Evolutionary conservation across 192 early-diverging fungal genomes (phyloP).

Genomic region (Kickxella alabastrina): DNA sequence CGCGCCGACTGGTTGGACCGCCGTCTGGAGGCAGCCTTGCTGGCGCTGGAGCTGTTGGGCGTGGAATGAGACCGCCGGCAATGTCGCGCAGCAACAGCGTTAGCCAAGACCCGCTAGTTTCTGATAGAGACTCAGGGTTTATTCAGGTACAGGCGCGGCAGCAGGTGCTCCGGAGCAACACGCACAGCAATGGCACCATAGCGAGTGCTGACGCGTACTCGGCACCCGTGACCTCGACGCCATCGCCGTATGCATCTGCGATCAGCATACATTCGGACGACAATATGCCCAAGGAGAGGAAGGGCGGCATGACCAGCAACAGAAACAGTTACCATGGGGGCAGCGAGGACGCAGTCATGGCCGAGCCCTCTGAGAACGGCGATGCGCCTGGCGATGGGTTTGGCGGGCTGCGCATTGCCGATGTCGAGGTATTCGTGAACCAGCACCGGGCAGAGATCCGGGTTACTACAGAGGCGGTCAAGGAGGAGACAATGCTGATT

Average conservation of each 20-base stretch:
- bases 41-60: background rate
- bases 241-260: slow-evolving; percentile 12
- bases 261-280: slow-evolving; percentile 18
- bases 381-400: slow-evolving; percentile 4
- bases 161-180: slow-evolving; percentile 17
- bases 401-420: slow-evolving; percentile 29
- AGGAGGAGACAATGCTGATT: slow-evolving; percentile 60
- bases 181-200: slow-evolving; percentile 16
- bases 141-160: slow-evolving; percentile 11
- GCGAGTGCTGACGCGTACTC: slow-evolving; percentile 26
- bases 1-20: slow-evolving; percentile 3
- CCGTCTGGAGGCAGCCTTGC: background rate
- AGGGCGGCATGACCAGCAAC: background rate
- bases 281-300: slow-evolving; percentile 4
- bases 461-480: slow-evolving; percentile 57
- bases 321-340: background rate
- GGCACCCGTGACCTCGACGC: slow-evolving; percentile 21
- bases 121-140: slow-evolving; percentile 18
- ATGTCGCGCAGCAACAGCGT: slow-evolving; percentile 20
- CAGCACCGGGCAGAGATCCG: slow-evolving; percentile 66
- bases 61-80: slow-evolving; percentile 4
- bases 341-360: slow-evolving; percentile 10
- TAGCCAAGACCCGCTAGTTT: slow-evolving; percentile 6
- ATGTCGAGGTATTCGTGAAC: slow-evolving; percentile 59
- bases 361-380: background rate